Evolutionary conservation across 345 rosid species (phyloP), one percentile per base, ranked within the genome.

Genomic region (Acer campestre): DNA sequence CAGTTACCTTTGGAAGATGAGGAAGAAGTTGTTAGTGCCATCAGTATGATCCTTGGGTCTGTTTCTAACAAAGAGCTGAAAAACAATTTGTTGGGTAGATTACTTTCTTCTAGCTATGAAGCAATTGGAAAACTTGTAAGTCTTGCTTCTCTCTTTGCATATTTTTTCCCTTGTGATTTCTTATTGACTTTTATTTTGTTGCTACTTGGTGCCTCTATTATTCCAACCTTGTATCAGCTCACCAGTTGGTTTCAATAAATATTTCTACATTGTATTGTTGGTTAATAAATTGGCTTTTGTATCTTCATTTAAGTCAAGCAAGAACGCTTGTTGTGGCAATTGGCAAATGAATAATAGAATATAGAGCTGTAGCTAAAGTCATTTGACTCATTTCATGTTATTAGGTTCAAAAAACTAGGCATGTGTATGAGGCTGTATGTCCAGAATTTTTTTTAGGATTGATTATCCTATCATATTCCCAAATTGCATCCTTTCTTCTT

Each of bases 31-130:
- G 87, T 90, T 69, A 84, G 88, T 65, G 98, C 98, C 20, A 88
- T 93, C 76, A 92, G 87, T 82, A 79, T 85, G 78, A 85, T 92
- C 80, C 89, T 93, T 78, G 89, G 92, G 49, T 86, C 93, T 68
- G 78, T 93, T 76, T 70, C 89, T 55, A 89, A 88, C 79, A 88
- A 85, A 77, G 99, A 95, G 84, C 85, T 92, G 64, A 90, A 91
- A 85, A 90, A 86, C 83, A 93, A 87, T 77, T 86, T 93, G 79
- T 85, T 93, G 78, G 89, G 88, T 62, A 91, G 89, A 83, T 82
- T 93, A 85, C 98, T 95, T 71, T 90, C 99, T 49, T 82, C 97
- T 74, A 90, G 98, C 82, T 92, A 89, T 85, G 98, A 87, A 79
- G 91, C 94, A 75, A 85, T 95, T 58, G 85, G 90, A 44, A 92